Evolutionary conservation across 148 eudicot genomes (phyloP), one percentile per base, ranked within the genome.

Genomic region (Simmondsia chinensis): DNA sequence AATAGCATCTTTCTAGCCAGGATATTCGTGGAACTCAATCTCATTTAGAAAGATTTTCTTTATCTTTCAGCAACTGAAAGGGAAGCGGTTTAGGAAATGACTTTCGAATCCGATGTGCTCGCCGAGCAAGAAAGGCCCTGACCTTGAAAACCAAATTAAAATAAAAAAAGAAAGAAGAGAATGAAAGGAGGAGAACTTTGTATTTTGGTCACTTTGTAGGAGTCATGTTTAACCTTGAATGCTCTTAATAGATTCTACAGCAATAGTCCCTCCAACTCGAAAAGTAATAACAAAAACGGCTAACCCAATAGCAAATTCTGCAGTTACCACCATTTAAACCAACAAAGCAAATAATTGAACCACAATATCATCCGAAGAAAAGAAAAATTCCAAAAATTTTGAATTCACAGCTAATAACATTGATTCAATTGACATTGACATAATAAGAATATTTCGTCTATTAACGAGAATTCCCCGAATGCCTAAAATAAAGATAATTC

Each of bases 301-400:
- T 33, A 44, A 34, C 43, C 51, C 44, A 52, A 45, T 45, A 56
- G 25, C 43, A 15, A 25, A 56, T 56, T 44, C 35, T 33, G 22
- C 13, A 44, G 37, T 35, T 52, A 35, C 57, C 57, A 39, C 35
- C 57, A 25, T 52, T 52, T 13, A 23, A 39, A 52, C 57, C 46
- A 39, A 52, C 26, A 30, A 39, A 52, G 41, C 46, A 39, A 52
- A 25, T 52, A 19, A 22, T 39, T 39, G 34, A 52, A 46, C 46
- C 46, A 52, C 39, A 33, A 52, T 52, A 52, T 52, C 34, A 52
- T 38, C 3, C 15, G 32, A 50, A 50, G 54, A 50, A 20, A 50
- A 30, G 16, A 7, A 35, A 50, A 34, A 50, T 20, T 17, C 22
- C 43, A 39, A 39, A 39, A 39, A 18, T 9, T 39, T 39, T 9